Conservation (phyloP, 1,284 basidiomycete genomes). For the Pascua guehoae region DNA sequence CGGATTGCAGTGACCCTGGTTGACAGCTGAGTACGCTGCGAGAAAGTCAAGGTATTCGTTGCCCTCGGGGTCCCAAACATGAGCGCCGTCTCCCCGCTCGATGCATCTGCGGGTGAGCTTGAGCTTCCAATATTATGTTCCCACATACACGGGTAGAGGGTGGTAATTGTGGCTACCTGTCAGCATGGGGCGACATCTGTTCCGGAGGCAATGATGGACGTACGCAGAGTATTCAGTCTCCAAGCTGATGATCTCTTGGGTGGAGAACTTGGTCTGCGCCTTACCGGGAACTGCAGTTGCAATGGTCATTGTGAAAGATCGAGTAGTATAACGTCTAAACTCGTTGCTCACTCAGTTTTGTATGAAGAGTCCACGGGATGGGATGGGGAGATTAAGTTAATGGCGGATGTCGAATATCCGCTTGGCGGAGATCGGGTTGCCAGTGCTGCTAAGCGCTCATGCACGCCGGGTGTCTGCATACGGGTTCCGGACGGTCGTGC, state of each 20-base stretch:
- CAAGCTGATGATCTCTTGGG: constrained; percentile 67
- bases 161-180: constrained; percentile 72
- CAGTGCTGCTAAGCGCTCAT: too few relatives aligned
- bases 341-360: too few relatives aligned
- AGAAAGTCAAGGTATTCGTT: constrained; percentile 93
- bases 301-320: too few relatives aligned
- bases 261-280: constrained; percentile 46
- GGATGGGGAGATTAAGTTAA: too few relatives aligned
- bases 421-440: too few relatives aligned
- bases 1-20: constrained; percentile 95
- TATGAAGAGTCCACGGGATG: too few relatives aligned
- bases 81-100: constrained; percentile 81
- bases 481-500: too few relatives aligned
- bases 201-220: constrained; percentile 15
- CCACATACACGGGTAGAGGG: constrained; percentile 72
- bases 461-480: too few relatives aligned
- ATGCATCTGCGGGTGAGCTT: constrained; percentile 62
- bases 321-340: too few relatives aligned
- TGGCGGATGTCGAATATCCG: too few relatives aligned
- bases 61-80: constrained; percentile 95
- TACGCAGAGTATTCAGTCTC: constrained; percentile 63
- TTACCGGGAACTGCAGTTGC: too few relatives aligned
- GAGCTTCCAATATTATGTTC: too few relatives aligned
- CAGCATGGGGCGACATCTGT: constrained; percentile 17
- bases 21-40: constrained; percentile 92